phyloP scores from a whole-genome alignment of 106 monocot species.

The Phalaenopsis aphrodite region DNA sequence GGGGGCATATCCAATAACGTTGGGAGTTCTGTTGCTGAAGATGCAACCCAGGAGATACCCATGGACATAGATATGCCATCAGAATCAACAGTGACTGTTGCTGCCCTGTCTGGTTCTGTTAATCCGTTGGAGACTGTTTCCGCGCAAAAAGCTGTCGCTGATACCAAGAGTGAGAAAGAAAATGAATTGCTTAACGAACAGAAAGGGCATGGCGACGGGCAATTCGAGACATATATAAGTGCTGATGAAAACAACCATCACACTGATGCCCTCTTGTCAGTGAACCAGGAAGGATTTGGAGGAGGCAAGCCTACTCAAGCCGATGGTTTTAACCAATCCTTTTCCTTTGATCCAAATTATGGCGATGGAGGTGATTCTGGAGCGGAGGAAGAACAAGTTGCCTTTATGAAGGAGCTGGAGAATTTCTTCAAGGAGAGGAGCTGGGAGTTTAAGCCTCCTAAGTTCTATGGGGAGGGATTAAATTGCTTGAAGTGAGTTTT shows the following conservation, averaged over 20 bases:
- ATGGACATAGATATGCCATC: neutral
- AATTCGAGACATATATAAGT: conserved; percentile 6
- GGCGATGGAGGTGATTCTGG: conserved; percentile 79
- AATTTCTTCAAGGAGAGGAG: conserved; percentile 63
- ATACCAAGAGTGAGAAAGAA: conserved; percentile 7
- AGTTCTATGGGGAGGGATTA: conserved; percentile 86
- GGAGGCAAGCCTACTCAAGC: conserved; percentile 10
- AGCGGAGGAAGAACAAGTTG: conserved; percentile 75
- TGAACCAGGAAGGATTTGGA: conserved; percentile 24
- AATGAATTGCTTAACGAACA: conserved; percentile 6
- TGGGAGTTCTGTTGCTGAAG: neutral
- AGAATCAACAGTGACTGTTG: neutral
- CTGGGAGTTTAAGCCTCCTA: conserved; percentile 90
- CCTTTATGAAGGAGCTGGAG: conserved; percentile 92
- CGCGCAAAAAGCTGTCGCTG: neutral
- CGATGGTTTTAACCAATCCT: conserved; percentile 21
- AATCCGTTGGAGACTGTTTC: no score
- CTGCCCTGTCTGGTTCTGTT: neutral
- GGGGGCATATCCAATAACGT: neutral
- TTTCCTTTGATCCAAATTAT: conserved; percentile 26
- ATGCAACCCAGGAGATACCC: neutral
- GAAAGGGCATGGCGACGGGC: conserved; percentile 11
- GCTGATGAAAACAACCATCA: conserved; percentile 14
- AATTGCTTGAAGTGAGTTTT: conserved; percentile 88
- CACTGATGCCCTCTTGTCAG: conserved; percentile 14